phyloP scores from a whole-genome alignment of 1,139 yeast species.

The Sugiyamaella neomexicana region DNA sequence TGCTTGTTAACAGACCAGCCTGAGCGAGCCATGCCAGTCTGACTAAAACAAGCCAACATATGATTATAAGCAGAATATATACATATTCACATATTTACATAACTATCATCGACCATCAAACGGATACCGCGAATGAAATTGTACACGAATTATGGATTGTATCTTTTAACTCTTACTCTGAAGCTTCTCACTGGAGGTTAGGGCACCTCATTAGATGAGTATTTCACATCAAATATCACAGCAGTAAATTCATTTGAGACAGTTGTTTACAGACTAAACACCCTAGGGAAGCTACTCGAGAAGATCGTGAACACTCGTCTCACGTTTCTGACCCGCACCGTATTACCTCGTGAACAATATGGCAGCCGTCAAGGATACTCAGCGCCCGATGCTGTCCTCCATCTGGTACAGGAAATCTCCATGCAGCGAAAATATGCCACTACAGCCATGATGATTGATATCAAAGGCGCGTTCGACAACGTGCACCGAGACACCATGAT shows the following conservation, averaged over 20 bases:
- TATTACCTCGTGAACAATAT: not conserved
- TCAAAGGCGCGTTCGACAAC: not conserved
- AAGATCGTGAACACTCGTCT: not conserved
- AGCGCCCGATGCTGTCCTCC: constrained; percentile 1
- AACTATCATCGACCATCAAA: not conserved
- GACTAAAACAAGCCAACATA: constrained; percentile 10
- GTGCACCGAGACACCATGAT: constrained; percentile 1
- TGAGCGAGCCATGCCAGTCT: constrained; percentile 6
- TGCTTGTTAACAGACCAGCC: constrained; percentile 13
- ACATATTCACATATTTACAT: no score
- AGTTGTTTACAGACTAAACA: no score
- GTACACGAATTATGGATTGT: no score
- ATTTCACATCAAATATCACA: no score
- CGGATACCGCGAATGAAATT: no score
- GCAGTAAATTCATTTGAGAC: no score
- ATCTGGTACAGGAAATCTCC: not conserved
- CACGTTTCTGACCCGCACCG: not conserved
- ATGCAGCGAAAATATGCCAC: not conserved
- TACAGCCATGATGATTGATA: not conserved
- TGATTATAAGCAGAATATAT: not conserved
- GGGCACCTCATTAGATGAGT: no score
- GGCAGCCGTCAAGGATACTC: not conserved
- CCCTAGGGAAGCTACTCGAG: no score
- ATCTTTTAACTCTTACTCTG: no score
- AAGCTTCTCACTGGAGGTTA: no score